These are phyloP conservation scores for Orbilia blumenaviensis DNA, from an alignment of 2,329 filamentous ascomycete genomes.

Conservation along the genomic window DNA sequence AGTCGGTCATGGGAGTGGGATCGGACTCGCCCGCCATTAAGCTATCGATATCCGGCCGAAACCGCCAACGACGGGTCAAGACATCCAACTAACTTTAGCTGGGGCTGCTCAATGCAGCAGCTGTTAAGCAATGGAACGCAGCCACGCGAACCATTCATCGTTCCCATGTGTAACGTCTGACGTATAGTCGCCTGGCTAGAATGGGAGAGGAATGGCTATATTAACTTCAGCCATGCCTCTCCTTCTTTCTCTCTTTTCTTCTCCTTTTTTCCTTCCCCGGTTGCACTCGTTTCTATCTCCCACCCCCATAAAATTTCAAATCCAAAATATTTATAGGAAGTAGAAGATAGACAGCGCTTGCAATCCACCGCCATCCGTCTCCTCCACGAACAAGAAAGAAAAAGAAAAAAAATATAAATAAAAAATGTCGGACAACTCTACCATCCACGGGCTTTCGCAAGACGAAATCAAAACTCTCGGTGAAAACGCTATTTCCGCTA, in stretches of 20 bases:
- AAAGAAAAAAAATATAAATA: not conserved
- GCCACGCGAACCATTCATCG: slow-evolving; percentile 19
- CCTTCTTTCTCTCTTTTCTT: not conserved
- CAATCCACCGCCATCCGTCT: not conserved
- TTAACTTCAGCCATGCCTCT: slow-evolving; percentile 19
- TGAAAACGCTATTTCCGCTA: slow-evolving; percentile 73
- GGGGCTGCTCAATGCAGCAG: slow-evolving; percentile 16
- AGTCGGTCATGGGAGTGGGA: not conserved
- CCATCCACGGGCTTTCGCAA: slow-evolving; percentile 65
- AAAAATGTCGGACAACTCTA: slow-evolving; percentile 25
- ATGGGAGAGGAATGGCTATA: not conserved
- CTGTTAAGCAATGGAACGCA: slow-evolving; percentile 20
- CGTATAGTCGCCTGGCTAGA: not conserved
- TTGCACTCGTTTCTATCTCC: slow-evolving; percentile 18
- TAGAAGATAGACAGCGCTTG: not conserved
- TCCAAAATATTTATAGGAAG: not conserved
- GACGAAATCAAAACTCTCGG: slow-evolving; percentile 73
- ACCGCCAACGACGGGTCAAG: not conserved
- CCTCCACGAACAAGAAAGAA: not conserved
- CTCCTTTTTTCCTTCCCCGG: slow-evolving; percentile 13
- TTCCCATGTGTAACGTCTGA: slow-evolving; percentile 27
- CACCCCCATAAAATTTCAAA: not conserved
- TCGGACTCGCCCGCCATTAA: slow-evolving; percentile 19
- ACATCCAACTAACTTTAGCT: slow-evolving; percentile 3
- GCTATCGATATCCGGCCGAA: slow-evolving; percentile 19